Conservation (phyloP, 2,329 filamentous ascomycete genomes). For the Trichophyton rubrum region DNA sequence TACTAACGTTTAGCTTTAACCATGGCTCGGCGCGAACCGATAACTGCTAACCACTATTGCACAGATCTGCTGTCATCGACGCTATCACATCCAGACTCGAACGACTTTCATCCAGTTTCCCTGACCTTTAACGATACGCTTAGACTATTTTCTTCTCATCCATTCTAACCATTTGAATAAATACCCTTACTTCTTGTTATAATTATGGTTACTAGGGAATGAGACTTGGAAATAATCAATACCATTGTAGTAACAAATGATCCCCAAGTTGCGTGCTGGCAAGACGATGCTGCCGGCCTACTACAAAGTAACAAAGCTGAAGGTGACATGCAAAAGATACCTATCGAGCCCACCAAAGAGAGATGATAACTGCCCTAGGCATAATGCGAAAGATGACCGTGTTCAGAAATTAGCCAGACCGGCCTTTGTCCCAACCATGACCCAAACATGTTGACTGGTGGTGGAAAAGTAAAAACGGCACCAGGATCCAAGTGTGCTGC, state of each 20-base stretch:
- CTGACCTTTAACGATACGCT: background rate
- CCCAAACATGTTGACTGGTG: background rate
- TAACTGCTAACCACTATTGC: background rate
- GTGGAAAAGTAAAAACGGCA: too few species aligned
- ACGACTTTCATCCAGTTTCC: conserved; percentile 26
- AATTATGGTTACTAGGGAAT: background rate
- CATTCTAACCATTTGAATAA: background rate
- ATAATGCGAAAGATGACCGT: too few species aligned
- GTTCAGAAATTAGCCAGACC: too few species aligned
- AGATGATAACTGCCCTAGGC: too few species aligned
- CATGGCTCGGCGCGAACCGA: too few species aligned
- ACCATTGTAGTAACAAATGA: too few species aligned
- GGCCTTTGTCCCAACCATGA: background rate
- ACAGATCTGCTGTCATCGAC: conserved; percentile 33
- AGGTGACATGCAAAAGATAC: too few species aligned
- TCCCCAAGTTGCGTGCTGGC: background rate
- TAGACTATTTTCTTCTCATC: background rate
- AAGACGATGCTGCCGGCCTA: too few species aligned
- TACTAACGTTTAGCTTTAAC: background rate
- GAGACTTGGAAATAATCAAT: too few species aligned
- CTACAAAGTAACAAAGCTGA: too few species aligned
- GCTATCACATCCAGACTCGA: conserved; percentile 31
- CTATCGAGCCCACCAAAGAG: too few species aligned
- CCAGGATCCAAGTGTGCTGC: background rate
- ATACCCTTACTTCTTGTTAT: background rate